Evolutionary conservation across 768 basidiomycete genomes (phyloP).

Genomic region (Leccinum boreale): DNA sequence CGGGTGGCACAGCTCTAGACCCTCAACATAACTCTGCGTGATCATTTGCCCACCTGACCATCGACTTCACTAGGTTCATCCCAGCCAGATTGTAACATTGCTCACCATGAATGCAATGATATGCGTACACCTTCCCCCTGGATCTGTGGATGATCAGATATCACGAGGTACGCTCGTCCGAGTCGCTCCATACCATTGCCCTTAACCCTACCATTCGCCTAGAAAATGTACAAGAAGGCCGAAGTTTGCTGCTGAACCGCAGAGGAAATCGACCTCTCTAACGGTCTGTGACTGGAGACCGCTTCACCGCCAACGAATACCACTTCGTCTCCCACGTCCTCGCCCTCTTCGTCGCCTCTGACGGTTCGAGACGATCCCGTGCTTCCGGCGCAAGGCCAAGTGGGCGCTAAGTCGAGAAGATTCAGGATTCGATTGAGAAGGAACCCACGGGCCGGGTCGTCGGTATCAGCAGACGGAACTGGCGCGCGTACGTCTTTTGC

Average conservation of each 20-base stretch:
- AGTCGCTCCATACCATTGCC: neutral
- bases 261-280: slow-evolving; percentile 85
- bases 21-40: too few relatives aligned
- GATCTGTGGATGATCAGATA: slow-evolving; percentile 37
- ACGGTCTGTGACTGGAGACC: slow-evolving; percentile 82
- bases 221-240: slow-evolving; percentile 91
- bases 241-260: slow-evolving; percentile 93
- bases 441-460: too few relatives aligned
- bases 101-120: neutral
- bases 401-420: slow-evolving; percentile 71
- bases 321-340: slow-evolving; percentile 89
- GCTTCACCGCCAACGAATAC: slow-evolving; percentile 73
- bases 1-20: too few relatives aligned
- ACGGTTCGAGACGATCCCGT: slow-evolving; percentile 91
- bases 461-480: slow-evolving; percentile 91
- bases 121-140: neutral
- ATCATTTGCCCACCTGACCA: too few relatives aligned
- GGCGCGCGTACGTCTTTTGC: slow-evolving; percentile 71
- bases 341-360: slow-evolving; percentile 93
- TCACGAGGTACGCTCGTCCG: slow-evolving; percentile 57
- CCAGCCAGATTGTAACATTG: slow-evolving; percentile 2
- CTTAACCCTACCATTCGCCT: neutral
- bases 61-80: slow-evolving; percentile 1
- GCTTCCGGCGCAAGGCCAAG: slow-evolving; percentile 88
- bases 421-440: too few relatives aligned